Evolutionary conservation across 352 stramenopile genomes (phyloP).

Genomic region (Phytophthora palmivora): DNA sequence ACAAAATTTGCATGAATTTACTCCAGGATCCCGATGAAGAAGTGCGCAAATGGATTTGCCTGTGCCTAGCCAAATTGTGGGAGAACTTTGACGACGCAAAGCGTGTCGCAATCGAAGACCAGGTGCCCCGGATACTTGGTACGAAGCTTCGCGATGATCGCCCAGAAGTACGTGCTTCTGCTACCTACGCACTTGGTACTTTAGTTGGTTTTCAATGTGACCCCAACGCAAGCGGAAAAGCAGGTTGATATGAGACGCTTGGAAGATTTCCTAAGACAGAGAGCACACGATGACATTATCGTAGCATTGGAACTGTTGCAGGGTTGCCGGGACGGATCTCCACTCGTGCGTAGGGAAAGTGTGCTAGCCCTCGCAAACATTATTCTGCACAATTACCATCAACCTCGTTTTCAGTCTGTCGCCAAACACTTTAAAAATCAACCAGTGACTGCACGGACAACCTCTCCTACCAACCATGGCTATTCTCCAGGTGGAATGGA

Average conservation of each 20-base stretch:
- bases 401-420: conserved; percentile 84
- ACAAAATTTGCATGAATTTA: conserved; percentile 78
- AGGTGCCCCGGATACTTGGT: conserved; percentile 87
- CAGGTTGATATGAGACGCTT: conserved; percentile 55
- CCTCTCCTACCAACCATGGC: conserved; percentile 3
- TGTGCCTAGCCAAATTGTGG: conserved; percentile 96
- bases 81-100: conserved; percentile 93
- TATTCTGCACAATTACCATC: conserved; percentile 89
- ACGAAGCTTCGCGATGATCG: conserved; percentile 84
- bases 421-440: conserved; percentile 84
- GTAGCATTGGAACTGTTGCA: conserved; percentile 73
- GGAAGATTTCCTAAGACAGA: conserved; percentile 67
- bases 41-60: conserved; percentile 85
- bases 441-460: conserved; percentile 12
- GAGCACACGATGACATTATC: conserved; percentile 71
- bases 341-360: conserved; percentile 84
- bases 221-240: conserved; percentile 52
- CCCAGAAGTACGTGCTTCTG: conserved; percentile 92
- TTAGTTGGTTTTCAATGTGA: conserved; percentile 90
- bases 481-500: conserved; percentile 12
- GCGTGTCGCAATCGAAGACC: conserved; percentile 81
- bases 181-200: conserved; percentile 93
- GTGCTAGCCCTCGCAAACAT: conserved; percentile 87
- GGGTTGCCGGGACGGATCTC: conserved; percentile 81
- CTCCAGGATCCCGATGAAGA: conserved; percentile 70